These are phyloP conservation scores for Metarhizium robertsii DNA, from an alignment of 2,329 filamentous ascomycete genomes.

Conservation along the genomic window DNA sequence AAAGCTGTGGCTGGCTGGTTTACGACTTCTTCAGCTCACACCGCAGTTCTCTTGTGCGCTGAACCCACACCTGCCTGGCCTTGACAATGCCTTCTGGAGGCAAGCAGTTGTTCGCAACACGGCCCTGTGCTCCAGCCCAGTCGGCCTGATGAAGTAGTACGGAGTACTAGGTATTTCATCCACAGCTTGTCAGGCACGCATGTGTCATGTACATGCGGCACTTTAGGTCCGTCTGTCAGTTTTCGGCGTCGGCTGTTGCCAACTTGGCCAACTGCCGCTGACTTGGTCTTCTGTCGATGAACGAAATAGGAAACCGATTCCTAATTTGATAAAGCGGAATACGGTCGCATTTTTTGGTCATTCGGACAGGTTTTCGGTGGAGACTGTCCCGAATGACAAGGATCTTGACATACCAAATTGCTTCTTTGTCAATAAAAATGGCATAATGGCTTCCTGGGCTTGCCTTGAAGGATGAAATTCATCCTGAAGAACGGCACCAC, in stretches of 20 bases:
- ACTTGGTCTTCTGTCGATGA: neutral
- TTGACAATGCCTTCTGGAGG: too few relatives aligned
- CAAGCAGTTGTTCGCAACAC: too few relatives aligned
- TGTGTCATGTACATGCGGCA: neutral
- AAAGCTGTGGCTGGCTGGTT: neutral
- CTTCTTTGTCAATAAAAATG: too few relatives aligned
- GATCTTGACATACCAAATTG: neutral
- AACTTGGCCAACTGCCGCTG: neutral
- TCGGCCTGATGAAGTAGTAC: too few relatives aligned
- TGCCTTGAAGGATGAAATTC: too few relatives aligned
- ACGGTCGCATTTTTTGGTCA: neutral
- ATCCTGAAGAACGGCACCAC: too few relatives aligned
- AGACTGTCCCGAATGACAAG: too few relatives aligned
- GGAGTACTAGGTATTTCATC: too few relatives aligned
- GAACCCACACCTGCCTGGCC: too few relatives aligned
- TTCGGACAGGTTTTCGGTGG: neutral
- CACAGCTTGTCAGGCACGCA: neutral
- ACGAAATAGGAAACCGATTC: neutral
- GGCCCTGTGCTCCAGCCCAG: too few relatives aligned
- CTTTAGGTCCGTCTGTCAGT: neutral
- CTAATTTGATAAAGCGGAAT: neutral
- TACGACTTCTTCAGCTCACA: neutral
- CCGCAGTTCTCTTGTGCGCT: neutral
- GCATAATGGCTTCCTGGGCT: too few relatives aligned
- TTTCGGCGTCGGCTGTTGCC: neutral